Base-by-base conservation (phyloP, 1,284 basidiomycete species). In the Tilletia horrida region DNA sequence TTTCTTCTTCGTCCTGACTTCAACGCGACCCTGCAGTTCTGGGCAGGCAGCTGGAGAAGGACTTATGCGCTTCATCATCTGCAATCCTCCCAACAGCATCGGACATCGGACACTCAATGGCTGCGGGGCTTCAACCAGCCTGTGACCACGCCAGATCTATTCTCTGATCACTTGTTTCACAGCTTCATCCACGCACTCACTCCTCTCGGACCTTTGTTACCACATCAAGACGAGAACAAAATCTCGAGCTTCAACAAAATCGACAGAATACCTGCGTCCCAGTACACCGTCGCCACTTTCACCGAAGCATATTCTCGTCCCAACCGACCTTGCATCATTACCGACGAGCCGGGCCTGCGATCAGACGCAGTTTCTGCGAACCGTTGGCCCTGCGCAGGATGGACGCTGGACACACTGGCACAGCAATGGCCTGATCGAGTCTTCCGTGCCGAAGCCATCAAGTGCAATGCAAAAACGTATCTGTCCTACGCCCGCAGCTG, bases 11-110 rank as follows among this genome's bases (percentile, higher is more conserved):
- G 55, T 31, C 55, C 25, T 4, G 40, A 62, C 31, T 74, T 73
- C 55, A 48, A 71, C 14, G 76, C 72, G n/a, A 65, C 66, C 29
- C 69, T 78, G 59, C 66, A 66, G 42, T 57, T 65, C 2, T 80
- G 78, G 78, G 69, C 67, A n/a, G 78, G 77, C 25, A 78, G 73
- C 66, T 80, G 78, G 78, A 76, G 76, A 59, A 69, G 68, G 23
- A 75, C 76, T 40, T 78, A 71, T 31, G 71, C 65, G 3, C 55
- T 69, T 40, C 64, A 66, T n/a, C 68, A 70, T 52, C 62, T 69
- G 0, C 45, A 9, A 21, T 18, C 29, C 64, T 67, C 18, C n/a
- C 67, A 8, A 18, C 8, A 13, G 25, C 25, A 40, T 9, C 23
- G 11, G 35, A 8, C 27, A 21, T 16, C 55, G 1, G 21, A 27